Conservation (phyloP, 257 asterid genomes). For the Jacaranda mimosifolia region DNA sequence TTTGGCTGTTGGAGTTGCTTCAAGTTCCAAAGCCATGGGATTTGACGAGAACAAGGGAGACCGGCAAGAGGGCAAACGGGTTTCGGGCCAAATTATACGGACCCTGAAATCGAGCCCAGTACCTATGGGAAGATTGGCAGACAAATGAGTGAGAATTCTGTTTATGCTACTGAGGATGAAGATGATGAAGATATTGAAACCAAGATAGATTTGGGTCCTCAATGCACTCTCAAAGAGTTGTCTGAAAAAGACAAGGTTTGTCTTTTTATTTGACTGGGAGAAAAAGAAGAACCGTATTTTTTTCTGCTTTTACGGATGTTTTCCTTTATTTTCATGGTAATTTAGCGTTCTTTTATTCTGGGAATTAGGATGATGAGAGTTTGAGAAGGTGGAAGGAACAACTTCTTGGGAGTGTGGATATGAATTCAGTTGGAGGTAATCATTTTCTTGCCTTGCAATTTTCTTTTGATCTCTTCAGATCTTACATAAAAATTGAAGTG, state of each 20-base stretch:
- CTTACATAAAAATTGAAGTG: background rate
- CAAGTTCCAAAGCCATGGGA: conserved; percentile 58
- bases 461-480: background rate
- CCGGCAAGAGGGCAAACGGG: conserved; percentile 17
- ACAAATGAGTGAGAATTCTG: conserved; percentile 51
- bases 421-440: conserved; percentile 62
- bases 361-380: conserved; percentile 73
- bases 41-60: conserved; percentile 40
- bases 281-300: background rate
- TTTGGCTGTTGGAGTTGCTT: conserved; percentile 59
- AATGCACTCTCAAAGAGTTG: conserved; percentile 65
- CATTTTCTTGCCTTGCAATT: background rate
- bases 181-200: conserved; percentile 58
- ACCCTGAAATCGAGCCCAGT: conserved; percentile 45
- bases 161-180: conserved; percentile 64
- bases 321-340: background rate
- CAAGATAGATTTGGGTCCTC: conserved; percentile 66
- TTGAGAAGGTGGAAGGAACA: conserved; percentile 81
- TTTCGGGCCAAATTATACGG: conserved; percentile 16
- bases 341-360: background rate
- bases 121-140: conserved; percentile 37
- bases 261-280: background rate
- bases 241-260: conserved; percentile 74
- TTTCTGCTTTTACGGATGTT: background rate
- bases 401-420: conserved; percentile 73